Evolutionary conservation across 768 basidiomycete species (phyloP), one percentile per base, ranked within the genome.

Genomic region (Leccinum obscurum): DNA sequence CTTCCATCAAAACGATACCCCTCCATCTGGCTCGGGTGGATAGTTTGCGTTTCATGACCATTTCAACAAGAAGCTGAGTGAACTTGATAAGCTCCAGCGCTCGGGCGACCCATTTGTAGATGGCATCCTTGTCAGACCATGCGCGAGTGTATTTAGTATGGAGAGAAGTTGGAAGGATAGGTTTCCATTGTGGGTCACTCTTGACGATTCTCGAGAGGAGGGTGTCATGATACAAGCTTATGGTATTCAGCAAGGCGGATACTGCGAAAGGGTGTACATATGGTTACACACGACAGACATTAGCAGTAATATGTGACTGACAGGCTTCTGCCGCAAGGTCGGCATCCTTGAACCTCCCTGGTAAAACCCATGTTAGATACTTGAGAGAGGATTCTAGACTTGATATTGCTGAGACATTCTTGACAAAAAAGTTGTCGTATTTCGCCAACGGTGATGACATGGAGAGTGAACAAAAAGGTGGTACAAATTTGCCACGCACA

Each of bases 261-360:
- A 98, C 95, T 98, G 72, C 30, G 46, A 57, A 61, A 55, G 58
- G 53, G 39, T 34, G 57, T 41, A 22, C 44, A 34, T 57, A 26
- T 57, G 57, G 56, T 70, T 64, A 64, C 59, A 63, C 59, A 57
- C 60, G 53, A 62, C 50, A 62, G 48, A 55, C 48, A 59, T 30
- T 37, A 61, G 32, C 49, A 59, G 50, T 55, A 30, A 59, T 61
- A 62, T 54, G 57, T 57, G 62, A 91, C 94, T 82, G 66, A 96
- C 95, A 80, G 69, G 90, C 86, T 84, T 98, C 96, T 13, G 93
- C 94, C 61, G 92, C 95, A 54, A 98, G 79, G 74, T 98, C 95
- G 51, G 95, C 94, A 81, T 98, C 95, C 76, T 93, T 94, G 83
- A 98, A 98, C 64, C 95, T 84, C 61, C 95, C 95, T 49, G 96